phyloP scores from a whole-genome alignment of 164 flowering plant genomes.

The Saururus chinensis region DNA sequence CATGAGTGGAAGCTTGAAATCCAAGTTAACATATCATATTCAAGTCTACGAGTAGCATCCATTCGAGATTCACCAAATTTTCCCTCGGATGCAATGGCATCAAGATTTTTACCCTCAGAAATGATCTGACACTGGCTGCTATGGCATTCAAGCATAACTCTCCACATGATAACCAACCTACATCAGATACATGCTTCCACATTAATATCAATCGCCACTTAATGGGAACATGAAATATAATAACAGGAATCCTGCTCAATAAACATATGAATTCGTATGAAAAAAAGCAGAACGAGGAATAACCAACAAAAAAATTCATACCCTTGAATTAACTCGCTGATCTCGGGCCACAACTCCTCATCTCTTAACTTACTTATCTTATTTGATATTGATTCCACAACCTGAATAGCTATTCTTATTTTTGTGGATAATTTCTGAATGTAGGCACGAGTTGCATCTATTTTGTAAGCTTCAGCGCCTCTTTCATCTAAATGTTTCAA shows the following conservation, averaged over 20 bases:
- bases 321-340: slow-evolving; percentile 76
- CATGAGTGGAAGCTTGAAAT: slow-evolving; percentile 31
- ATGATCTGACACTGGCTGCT: slow-evolving; percentile 28
- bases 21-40: slow-evolving; percentile 38
- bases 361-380: slow-evolving; percentile 78
- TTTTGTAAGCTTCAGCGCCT: slow-evolving; percentile 78
- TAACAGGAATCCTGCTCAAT: too few species aligned
- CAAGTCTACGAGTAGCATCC: slow-evolving; percentile 25
- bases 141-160: slow-evolving; percentile 50
- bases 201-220: not conserved
- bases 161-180: slow-evolving; percentile 59
- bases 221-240: not conserved
- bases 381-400: slow-evolving; percentile 76
- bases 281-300: not conserved
- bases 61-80: slow-evolving; percentile 24
- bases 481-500: slow-evolving; percentile 59
- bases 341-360: slow-evolving; percentile 91
- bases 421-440: slow-evolving; percentile 70
- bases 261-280: not conserved
- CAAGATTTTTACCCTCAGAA: slow-evolving; percentile 28
- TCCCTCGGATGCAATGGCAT: slow-evolving; percentile 12
- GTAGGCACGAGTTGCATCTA: slow-evolving; percentile 47
- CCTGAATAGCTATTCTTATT: slow-evolving; percentile 79
- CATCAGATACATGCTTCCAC: not conserved
- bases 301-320: slow-evolving; percentile 21